These are phyloP conservation scores for Leishmania arabica DNA, from an alignment of 208 protist species.

Conservation along the genomic window DNA sequence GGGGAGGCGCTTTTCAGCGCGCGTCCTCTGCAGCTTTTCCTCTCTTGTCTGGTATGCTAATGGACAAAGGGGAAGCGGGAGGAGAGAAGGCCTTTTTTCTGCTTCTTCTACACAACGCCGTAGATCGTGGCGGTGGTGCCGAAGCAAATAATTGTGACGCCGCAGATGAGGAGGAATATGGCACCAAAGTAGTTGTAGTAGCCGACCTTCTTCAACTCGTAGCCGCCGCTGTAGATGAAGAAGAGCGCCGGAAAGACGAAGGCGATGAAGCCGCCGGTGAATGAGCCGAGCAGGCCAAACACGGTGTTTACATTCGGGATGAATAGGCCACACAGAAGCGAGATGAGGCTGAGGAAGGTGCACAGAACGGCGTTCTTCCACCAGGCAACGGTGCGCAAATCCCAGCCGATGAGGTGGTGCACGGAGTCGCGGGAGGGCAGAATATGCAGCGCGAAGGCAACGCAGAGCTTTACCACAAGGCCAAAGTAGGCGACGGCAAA, in stretches of 20 bases:
- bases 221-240: constrained; percentile 67
- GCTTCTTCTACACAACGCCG: constrained; percentile 19
- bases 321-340: constrained; percentile 65
- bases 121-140: constrained; percentile 69
- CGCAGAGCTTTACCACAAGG: constrained; percentile 68
- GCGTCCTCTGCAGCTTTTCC: neutral
- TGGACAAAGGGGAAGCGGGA: neutral
- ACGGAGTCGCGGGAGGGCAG: constrained; percentile 65
- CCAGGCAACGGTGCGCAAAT: constrained; percentile 54
- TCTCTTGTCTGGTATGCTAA: neutral
- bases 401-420: constrained; percentile 58
- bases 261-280: constrained; percentile 61
- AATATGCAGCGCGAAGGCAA: constrained; percentile 75
- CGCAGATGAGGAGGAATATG: constrained; percentile 41
- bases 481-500: constrained; percentile 74
- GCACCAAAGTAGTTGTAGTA: constrained; percentile 42
- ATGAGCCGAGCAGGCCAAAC: constrained; percentile 69
- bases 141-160: constrained; percentile 60
- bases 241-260: constrained; percentile 82
- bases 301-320: constrained; percentile 78
- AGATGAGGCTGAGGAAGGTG: constrained; percentile 36
- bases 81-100: neutral
- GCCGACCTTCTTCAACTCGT: constrained; percentile 40
- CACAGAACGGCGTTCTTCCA: constrained; percentile 58
- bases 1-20: neutral